A percentile compares a stretch with the other conserved stretches of the same genome.
Conservation (phyloP, 257 asterid genomes). For the Capsicum baccatum region DNA sequence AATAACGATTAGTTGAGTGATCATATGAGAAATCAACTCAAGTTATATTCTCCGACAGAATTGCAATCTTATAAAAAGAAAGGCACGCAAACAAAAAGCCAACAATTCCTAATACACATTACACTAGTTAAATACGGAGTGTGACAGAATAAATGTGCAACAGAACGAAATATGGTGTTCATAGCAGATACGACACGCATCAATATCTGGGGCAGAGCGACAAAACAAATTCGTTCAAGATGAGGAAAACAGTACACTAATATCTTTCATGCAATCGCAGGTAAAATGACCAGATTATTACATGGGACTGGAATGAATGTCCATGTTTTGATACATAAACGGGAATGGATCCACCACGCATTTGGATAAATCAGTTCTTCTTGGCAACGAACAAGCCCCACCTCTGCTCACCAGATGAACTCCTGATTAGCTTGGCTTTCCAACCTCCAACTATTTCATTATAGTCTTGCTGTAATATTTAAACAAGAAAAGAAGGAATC, state of each 20-base stretch:
- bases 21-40: too few species aligned
- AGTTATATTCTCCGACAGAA: not conserved
- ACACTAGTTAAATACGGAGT: not conserved
- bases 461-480: slow-evolving; percentile 52
- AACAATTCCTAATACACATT: not conserved
- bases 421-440: slow-evolving; percentile 80
- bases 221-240: not conserved
- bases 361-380: slow-evolving; percentile 52
- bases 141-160: not conserved
- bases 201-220: not conserved
- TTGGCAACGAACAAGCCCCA: slow-evolving; percentile 94
- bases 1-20: not conserved
- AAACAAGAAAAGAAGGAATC: not conserved
- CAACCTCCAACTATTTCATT: slow-evolving; percentile 83
- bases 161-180: not conserved
- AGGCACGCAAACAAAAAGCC: not conserved
- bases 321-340: not conserved
- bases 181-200: not conserved
- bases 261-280: not conserved
- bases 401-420: slow-evolving; percentile 88
- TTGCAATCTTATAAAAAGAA: not conserved
- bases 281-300: not conserved
- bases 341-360: not conserved
- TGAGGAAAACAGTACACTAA: not conserved
- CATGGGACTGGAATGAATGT: not conserved